These are phyloP conservation scores for Grammothele lineata DNA, from an alignment of 768 basidiomycete species.

Conservation along the genomic window DNA sequence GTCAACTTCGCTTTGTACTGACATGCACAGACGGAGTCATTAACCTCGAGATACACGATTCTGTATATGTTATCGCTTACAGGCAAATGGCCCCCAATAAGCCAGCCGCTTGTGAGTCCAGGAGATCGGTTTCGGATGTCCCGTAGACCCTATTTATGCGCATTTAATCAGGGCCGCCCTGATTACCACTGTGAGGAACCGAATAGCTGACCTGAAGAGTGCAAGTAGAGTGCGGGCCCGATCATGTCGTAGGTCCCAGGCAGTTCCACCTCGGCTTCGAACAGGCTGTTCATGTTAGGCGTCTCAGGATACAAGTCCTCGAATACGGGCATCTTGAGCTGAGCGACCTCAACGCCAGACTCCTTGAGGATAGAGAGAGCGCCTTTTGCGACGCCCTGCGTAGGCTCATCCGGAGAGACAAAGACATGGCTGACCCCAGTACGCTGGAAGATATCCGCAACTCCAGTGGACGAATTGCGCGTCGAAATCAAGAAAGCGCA, in stretches of 20 bases:
- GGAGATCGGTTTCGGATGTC: neutral
- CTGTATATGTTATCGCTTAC: neutral
- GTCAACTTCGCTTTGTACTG: neutral
- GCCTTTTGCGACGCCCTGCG: neutral
- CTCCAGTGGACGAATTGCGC: conserved; percentile 21
- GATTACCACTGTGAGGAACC: neutral
- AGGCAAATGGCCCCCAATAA: neutral
- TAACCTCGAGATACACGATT: no score
- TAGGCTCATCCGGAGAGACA: neutral
- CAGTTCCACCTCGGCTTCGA: neutral
- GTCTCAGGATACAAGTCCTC: neutral
- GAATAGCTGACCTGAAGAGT: conserved; percentile 1
- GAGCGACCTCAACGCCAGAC: neutral
- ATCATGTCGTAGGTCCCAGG: neutral
- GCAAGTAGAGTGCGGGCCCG: neutral
- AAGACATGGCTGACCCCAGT: conserved; percentile 12
- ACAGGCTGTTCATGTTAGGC: neutral
- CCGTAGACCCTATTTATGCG: neutral
- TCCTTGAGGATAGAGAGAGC: no score
- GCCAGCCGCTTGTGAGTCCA: neutral
- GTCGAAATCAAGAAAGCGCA: conserved; percentile 21
- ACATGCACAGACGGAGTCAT: neutral
- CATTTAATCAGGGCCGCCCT: neutral
- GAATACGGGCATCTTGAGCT: neutral
- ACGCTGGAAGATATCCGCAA: conserved; percentile 28